Evolutionary conservation across 2,329 filamentous ascomycete species (phyloP).

Genomic region (Myriosclerotinia scirpicola): DNA sequence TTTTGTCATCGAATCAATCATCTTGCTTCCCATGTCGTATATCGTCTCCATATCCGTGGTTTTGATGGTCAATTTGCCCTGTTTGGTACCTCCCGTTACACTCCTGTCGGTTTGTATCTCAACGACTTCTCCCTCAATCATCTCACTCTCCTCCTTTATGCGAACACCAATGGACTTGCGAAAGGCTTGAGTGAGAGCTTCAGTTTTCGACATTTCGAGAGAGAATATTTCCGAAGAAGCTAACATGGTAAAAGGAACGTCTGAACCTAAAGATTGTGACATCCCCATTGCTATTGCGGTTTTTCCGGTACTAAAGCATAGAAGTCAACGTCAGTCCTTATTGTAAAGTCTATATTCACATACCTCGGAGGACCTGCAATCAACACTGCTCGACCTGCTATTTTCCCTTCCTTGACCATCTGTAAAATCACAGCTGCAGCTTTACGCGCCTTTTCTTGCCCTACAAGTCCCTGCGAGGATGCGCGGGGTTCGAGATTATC

Average conservation of each 20-base stretch:
- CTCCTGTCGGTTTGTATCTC: constrained; percentile 98
- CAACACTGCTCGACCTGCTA: constrained; percentile 89
- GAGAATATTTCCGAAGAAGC: constrained; percentile 98
- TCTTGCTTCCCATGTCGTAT: constrained; percentile 99
- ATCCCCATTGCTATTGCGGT: constrained; percentile 99
- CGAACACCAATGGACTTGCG: constrained; percentile 96
- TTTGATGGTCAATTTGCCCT: constrained; percentile 98
- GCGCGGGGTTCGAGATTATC: constrained; percentile 85
- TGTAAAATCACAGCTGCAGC: constrained; percentile 94
- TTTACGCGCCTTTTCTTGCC: constrained; percentile 94
- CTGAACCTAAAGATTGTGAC: constrained; percentile 89
- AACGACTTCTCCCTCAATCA: constrained; percentile 98
- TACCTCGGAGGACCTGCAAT: constrained; percentile 91
- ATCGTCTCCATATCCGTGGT: constrained; percentile 99
- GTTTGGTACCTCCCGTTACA: constrained; percentile 94
- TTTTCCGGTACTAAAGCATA: constrained; percentile 75
- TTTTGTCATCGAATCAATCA: constrained; percentile 99
- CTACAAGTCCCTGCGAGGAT: constrained; percentile 88
- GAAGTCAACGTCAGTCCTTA: constrained; percentile 21
- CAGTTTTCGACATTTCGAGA: constrained; percentile 98
- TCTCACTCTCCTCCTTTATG: constrained; percentile 98
- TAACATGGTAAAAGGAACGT: constrained; percentile 95
- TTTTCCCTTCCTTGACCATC: constrained; percentile 99
- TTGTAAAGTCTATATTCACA: constrained; percentile 25
- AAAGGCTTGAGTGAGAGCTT: constrained; percentile 97